phyloP scores from a whole-genome alignment of 2,329 filamentous ascomycete species.

The Graphilbum fragrans region DNA sequence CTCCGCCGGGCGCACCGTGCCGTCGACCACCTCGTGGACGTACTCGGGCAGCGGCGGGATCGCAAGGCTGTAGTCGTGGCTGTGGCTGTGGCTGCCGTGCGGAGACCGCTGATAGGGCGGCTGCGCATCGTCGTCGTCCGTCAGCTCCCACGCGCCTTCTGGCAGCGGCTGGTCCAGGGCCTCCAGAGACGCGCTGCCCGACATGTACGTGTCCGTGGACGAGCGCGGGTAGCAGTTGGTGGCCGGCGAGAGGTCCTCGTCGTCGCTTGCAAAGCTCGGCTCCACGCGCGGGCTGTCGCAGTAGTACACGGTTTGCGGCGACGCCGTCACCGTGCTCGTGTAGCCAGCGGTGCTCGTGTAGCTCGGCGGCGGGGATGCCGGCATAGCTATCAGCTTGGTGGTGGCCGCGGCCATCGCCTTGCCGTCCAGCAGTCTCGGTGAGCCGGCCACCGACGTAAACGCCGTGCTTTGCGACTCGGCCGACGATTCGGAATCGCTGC shows the following conservation, averaged over 20 bases:
- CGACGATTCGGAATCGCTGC: background rate
- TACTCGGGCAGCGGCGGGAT: slow-evolving; percentile 47
- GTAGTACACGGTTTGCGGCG: background rate
- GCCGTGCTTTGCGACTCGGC: background rate
- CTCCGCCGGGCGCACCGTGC: slow-evolving; percentile 62
- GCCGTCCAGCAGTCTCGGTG: background rate
- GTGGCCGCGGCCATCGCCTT: background rate
- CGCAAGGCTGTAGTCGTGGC: background rate
- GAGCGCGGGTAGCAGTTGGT: background rate
- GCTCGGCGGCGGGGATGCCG: background rate
- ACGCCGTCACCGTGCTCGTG: background rate
- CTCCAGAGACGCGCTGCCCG: background rate
- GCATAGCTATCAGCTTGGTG: background rate
- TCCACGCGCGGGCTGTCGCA: background rate
- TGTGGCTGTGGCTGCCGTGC: background rate
- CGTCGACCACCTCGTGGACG: slow-evolving; percentile 47
- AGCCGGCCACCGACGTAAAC: background rate
- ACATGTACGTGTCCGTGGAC: background rate
- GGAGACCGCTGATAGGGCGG: background rate
- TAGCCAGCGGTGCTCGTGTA: background rate
- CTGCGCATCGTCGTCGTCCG: background rate
- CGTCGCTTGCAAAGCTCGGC: background rate
- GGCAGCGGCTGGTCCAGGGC: background rate
- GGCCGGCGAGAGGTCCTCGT: background rate
- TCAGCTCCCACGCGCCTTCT: background rate